A percentile compares a stretch with the other conserved stretches of the same genome.
phyloP scores from a whole-genome alignment of 1,139 yeast genomes.

The Pneumocystis wakefieldiae region DNA sequence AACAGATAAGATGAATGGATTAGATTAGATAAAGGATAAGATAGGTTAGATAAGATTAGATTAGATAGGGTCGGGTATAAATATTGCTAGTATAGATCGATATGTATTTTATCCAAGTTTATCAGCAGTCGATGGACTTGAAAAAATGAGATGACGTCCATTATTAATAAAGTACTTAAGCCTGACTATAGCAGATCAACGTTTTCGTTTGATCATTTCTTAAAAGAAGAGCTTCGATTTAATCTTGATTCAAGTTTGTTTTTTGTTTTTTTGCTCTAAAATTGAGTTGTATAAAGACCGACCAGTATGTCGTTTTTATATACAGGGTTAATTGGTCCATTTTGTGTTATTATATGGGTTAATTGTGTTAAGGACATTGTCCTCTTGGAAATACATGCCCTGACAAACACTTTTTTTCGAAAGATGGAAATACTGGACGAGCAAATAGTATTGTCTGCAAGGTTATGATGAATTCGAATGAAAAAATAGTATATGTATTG shows the following conservation, averaged over 20 bases:
- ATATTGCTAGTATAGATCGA: not conserved
- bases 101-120: not conserved
- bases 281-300: not conserved
- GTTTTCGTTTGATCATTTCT: not conserved
- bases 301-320: constrained; percentile 3
- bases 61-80: too few relatives aligned
- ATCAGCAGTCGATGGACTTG: not conserved
- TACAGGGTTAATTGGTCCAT: not conserved
- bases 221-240: not conserved
- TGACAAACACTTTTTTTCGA: constrained; percentile 42
- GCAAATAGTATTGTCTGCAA: constrained; percentile 27
- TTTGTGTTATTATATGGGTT: not conserved
- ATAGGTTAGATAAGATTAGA: too few relatives aligned
- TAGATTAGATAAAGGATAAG: too few relatives aligned
- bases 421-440: constrained; percentile 56
- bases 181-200: not conserved
- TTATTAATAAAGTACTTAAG: not conserved
- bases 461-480: not conserved
- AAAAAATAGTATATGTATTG: not conserved
- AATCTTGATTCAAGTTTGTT: constrained; percentile 3
- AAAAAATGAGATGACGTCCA: not conserved
- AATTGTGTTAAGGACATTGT: constrained; percentile 48
- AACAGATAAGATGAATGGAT: too few relatives aligned
- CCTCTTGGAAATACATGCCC: constrained; percentile 79
- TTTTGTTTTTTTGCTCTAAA: not conserved